Conservation (phyloP, 1,284 basidiomycete species). For the Melampsora larici-populina region DNA sequence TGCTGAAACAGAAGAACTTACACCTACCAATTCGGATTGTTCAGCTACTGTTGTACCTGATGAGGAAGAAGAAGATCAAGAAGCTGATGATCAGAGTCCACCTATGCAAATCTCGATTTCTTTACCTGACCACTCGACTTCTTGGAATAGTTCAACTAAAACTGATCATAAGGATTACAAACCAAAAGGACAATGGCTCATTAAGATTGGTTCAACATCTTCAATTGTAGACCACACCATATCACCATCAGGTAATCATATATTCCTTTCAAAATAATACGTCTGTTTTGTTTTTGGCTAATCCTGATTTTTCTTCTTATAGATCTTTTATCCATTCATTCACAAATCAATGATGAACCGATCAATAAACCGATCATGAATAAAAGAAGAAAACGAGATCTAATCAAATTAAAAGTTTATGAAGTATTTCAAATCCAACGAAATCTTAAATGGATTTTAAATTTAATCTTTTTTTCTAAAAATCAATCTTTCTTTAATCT, state of each 20-base stretch:
- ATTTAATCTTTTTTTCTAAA: background rate
- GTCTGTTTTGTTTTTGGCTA: background rate
- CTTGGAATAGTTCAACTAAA: background rate
- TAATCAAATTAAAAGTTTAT: background rate
- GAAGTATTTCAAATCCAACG: too few species aligned
- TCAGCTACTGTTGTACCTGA: background rate
- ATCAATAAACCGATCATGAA: background rate
- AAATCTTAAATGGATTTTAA: background rate
- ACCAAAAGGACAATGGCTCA: background rate
- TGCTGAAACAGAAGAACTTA: background rate
- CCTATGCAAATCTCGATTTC: background rate
- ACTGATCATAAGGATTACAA: background rate
- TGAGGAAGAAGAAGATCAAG: background rate
- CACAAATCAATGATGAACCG: background rate
- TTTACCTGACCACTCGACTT: background rate
- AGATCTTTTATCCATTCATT: background rate
- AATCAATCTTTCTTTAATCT: background rate
- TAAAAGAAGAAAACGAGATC: background rate
- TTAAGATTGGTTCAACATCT: background rate
- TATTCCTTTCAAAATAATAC: too few species aligned
- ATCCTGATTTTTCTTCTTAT: background rate
- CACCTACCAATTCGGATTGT: background rate
- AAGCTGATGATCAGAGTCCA: background rate
- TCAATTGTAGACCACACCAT: background rate
- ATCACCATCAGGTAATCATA: background rate